Conservation (phyloP, 2,329 filamentous ascomycete genomes). For the Exophiala aquamarina region DNA sequence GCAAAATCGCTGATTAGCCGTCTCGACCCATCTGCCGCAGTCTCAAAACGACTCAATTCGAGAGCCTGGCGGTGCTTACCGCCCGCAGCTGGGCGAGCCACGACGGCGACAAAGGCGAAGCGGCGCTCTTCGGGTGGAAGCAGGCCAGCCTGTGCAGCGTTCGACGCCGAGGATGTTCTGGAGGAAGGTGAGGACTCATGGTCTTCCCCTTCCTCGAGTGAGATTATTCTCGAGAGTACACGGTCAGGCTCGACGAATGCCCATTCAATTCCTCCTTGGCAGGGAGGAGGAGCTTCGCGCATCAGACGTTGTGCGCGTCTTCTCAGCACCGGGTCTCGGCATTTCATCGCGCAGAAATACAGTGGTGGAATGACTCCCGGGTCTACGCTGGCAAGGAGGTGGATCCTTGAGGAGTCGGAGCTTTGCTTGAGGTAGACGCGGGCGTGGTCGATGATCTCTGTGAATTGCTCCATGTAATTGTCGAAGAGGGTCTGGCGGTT, state of each 20-base stretch:
- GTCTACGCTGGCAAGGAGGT: slow-evolving; percentile 7
- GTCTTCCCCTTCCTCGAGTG: slow-evolving; percentile 14
- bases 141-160: slow-evolving; percentile 3
- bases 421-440: slow-evolving; percentile 7
- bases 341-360: slow-evolving; percentile 23
- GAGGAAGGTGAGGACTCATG: neutral
- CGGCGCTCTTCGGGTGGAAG: slow-evolving; percentile 22
- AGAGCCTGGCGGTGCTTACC: slow-evolving; percentile 17
- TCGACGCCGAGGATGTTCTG: too few species aligned
- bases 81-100: slow-evolving; percentile 7
- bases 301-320: slow-evolving; percentile 18
- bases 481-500: slow-evolving; percentile 16
- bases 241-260: slow-evolving; percentile 16
- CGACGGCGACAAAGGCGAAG: slow-evolving; percentile 12
- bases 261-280: slow-evolving; percentile 10
- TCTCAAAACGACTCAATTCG: slow-evolving; percentile 18
- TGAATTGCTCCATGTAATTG: slow-evolving; percentile 16
- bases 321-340: slow-evolving; percentile 18
- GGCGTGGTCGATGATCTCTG: slow-evolving; percentile 17
- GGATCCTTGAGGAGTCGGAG: neutral
- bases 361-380: slow-evolving; percentile 17
- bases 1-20: slow-evolving; percentile 12
- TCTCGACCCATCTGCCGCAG: slow-evolving; percentile 7
- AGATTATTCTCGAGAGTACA: slow-evolving; percentile 16
- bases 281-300: slow-evolving; percentile 11